Conservation (phyloP, 2,329 filamentous ascomycete species). For the Phialophora verrucosa region DNA sequence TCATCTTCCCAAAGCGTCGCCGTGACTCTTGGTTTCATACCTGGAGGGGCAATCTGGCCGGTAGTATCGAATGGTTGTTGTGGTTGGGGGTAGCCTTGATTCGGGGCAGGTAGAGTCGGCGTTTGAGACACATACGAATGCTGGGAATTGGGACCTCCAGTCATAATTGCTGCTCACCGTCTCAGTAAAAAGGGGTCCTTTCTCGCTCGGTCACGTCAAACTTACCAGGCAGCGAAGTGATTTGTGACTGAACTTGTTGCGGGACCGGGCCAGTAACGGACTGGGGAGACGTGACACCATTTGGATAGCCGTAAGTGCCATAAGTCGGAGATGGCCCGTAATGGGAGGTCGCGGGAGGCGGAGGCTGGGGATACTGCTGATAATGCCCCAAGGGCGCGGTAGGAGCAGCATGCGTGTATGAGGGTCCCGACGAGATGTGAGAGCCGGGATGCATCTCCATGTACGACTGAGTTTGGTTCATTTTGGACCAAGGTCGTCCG, state of each 20-base stretch:
- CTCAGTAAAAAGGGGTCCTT: constrained; percentile 22
- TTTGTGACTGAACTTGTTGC: constrained; percentile 68
- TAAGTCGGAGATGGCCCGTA: constrained; percentile 69
- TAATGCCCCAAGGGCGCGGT: constrained; percentile 77
- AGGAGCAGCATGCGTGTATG: constrained; percentile 77
- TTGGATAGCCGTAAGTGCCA: constrained; percentile 74
- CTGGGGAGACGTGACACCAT: constrained; percentile 81
- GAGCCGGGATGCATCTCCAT: constrained; percentile 76
- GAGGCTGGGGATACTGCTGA: constrained; percentile 73
- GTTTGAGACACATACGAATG: constrained; percentile 37
- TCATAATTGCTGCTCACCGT: constrained; percentile 48
- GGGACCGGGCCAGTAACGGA: constrained; percentile 72
- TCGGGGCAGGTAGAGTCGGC: constrained; percentile 39
- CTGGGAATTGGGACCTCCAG: constrained; percentile 27
- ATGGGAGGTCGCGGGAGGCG: constrained; percentile 72
- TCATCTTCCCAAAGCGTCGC: constrained; percentile 98
- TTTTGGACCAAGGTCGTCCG: constrained; percentile 50
- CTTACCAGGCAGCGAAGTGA: constrained; percentile 68
- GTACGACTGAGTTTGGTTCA: constrained; percentile 83
- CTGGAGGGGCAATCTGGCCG: constrained; percentile 89
- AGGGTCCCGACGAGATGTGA: constrained; percentile 78
- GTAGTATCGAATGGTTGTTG: constrained; percentile 76
- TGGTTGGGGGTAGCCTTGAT: constrained; percentile 52
- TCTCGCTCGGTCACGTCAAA: constrained; percentile 3
- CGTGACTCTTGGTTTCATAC: constrained; percentile 95